Conservation (phyloP, 2,329 filamentous ascomycete species). For the Pseudogymnoascus sp. region DNA sequence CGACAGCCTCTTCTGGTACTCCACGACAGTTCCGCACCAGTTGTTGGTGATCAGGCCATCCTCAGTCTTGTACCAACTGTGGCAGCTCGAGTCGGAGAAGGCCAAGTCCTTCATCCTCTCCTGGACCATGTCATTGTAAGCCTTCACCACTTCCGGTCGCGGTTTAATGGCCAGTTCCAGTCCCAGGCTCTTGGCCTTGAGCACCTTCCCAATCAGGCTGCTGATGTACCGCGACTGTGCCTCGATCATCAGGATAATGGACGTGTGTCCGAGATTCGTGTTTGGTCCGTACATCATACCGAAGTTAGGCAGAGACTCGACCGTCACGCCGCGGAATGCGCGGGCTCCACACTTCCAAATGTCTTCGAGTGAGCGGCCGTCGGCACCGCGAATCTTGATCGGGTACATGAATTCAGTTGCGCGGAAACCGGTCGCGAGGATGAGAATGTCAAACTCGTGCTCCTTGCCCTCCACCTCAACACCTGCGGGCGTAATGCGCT, state of each 20-base stretch:
- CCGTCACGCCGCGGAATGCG: constrained; percentile 43
- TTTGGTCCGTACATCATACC: constrained; percentile 52
- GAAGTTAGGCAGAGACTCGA: constrained; percentile 47
- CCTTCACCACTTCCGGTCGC: constrained; percentile 30
- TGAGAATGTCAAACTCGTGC: constrained; percentile 46
- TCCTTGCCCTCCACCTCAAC: constrained; percentile 36
- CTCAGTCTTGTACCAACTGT: constrained; percentile 48
- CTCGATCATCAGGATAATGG: constrained; percentile 55
- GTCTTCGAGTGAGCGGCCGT: constrained; percentile 36
- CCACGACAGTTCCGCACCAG: constrained; percentile 44
- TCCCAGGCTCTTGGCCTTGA: constrained; percentile 35
- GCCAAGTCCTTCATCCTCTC: constrained; percentile 33
- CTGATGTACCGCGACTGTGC: constrained; percentile 48
- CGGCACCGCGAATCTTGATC: constrained; percentile 42
- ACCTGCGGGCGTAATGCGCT: constrained; percentile 37
- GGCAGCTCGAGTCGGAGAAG: constrained; percentile 48
- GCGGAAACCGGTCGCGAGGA: constrained; percentile 52
- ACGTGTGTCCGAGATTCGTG: constrained; percentile 42
- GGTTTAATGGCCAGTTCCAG: constrained; percentile 39
- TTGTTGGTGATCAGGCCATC: constrained; percentile 50
- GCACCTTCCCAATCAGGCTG: constrained; percentile 40
- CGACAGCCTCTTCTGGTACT: constrained; percentile 43
- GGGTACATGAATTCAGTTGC: constrained; percentile 52
- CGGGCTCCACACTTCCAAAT: constrained; percentile 47
- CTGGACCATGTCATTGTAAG: constrained; percentile 42